These are phyloP conservation scores for Chrysoporthe deuterocubensis DNA, from an alignment of 2,329 filamentous ascomycete species.

Conservation along the genomic window DNA sequence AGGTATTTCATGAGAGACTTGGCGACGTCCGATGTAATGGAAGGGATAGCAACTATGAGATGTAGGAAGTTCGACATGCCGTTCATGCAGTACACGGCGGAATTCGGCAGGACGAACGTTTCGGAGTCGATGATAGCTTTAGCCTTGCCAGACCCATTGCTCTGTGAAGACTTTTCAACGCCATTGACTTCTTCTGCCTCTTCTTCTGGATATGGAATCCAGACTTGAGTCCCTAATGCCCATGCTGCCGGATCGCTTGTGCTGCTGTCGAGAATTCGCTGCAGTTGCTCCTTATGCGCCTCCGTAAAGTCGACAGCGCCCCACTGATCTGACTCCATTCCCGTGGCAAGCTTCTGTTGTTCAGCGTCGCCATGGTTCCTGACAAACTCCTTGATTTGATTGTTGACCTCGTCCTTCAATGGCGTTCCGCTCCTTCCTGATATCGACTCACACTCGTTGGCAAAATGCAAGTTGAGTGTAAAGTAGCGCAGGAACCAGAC, in stretches of 20 bases:
- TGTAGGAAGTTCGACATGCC: slow-evolving; percentile 84
- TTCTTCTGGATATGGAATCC: slow-evolving; percentile 52
- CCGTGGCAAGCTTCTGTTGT: slow-evolving; percentile 73
- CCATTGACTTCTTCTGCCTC: slow-evolving; percentile 40
- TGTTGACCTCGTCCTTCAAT: slow-evolving; percentile 79
- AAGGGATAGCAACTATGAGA: slow-evolving; percentile 82
- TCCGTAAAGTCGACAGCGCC: slow-evolving; percentile 75
- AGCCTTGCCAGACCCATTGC: slow-evolving; percentile 59
- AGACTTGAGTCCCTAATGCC: slow-evolving; percentile 64
- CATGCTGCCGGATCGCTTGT: slow-evolving; percentile 71
- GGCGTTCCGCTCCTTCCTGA: slow-evolving; percentile 77
- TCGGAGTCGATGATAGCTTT: slow-evolving; percentile 85
- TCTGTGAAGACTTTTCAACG: slow-evolving; percentile 41
- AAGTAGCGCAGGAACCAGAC: slow-evolving; percentile 80
- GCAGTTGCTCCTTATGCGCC: slow-evolving; percentile 61
- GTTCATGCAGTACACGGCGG: slow-evolving; percentile 78
- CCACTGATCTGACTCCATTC: slow-evolving; percentile 83
- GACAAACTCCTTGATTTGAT: slow-evolving; percentile 81
- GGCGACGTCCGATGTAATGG: slow-evolving; percentile 84
- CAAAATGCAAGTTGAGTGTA: slow-evolving; percentile 79
- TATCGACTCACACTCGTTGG: slow-evolving; percentile 84
- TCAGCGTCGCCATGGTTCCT: slow-evolving; percentile 71
- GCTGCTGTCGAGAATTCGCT: slow-evolving; percentile 69
- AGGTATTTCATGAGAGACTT: slow-evolving; percentile 81
- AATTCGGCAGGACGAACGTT: slow-evolving; percentile 82